These are phyloP conservation scores for Apiospora phragmitis DNA, from an alignment of 2,329 filamentous ascomycete genomes.

Conservation along the genomic window DNA sequence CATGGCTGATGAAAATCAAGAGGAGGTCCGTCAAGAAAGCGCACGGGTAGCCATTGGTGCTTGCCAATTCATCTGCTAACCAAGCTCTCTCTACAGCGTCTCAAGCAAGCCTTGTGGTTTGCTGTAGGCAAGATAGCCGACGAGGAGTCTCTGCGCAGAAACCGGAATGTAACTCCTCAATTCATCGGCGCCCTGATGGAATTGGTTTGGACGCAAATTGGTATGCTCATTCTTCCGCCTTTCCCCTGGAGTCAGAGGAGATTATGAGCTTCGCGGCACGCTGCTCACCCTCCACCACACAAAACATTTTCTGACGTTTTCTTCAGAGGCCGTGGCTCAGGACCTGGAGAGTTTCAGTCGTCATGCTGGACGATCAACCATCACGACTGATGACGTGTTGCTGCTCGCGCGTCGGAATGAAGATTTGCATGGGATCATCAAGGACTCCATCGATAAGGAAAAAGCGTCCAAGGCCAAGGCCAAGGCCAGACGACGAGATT, in stretches of 20 bases:
- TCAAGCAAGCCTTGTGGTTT: slow-evolving; percentile 85
- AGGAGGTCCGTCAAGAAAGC: slow-evolving; percentile 30
- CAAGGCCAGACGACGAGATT: slow-evolving; percentile 31
- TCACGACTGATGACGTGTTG: slow-evolving; percentile 85
- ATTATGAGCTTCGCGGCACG: neutral
- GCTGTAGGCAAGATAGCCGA: slow-evolving; percentile 86
- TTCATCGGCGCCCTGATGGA: slow-evolving; percentile 81
- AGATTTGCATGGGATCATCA: slow-evolving; percentile 75
- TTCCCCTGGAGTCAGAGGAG: neutral
- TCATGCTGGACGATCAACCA: slow-evolving; percentile 78
- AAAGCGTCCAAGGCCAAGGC: slow-evolving; percentile 47
- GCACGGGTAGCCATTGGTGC: neutral
- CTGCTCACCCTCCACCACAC: neutral
- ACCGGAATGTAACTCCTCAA: slow-evolving; percentile 86
- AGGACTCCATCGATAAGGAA: slow-evolving; percentile 63
- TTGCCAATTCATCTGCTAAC: neutral
- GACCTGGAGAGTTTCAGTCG: slow-evolving; percentile 61
- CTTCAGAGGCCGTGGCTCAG: slow-evolving; percentile 55
- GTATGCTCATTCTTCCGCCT: slow-evolving; percentile 46
- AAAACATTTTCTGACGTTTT: neutral
- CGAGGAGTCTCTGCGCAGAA: slow-evolving; percentile 70
- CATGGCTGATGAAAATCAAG: slow-evolving; percentile 33
- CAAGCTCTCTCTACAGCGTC: slow-evolving; percentile 52
- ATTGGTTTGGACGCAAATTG: slow-evolving; percentile 73
- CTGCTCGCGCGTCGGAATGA: slow-evolving; percentile 86